These are phyloP conservation scores for Ampelomyces quisqualis DNA, from an alignment of 2,329 filamentous ascomycete genomes.

Conservation along the genomic window DNA sequence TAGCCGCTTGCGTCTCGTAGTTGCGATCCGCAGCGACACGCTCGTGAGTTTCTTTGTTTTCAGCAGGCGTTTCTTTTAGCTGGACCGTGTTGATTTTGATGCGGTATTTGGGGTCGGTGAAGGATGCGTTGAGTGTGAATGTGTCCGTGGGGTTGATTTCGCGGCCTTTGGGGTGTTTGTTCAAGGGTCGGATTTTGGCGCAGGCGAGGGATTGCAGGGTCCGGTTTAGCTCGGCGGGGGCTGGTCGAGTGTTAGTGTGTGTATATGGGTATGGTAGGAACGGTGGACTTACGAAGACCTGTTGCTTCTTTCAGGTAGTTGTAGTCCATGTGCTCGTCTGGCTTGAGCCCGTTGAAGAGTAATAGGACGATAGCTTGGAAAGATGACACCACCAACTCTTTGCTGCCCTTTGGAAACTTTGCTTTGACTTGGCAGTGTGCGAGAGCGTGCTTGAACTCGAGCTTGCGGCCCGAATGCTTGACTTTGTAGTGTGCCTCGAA, in stretches of 20 bases:
- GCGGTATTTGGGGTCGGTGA: constrained; percentile 78
- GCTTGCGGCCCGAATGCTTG: constrained; percentile 83
- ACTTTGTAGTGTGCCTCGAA: constrained; percentile 85
- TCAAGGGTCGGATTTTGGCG: constrained; percentile 79
- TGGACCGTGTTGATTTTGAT: constrained; percentile 99
- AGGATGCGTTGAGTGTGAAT: constrained; percentile 77
- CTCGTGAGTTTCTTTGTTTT: constrained; percentile 92
- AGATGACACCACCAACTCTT: constrained; percentile 86
- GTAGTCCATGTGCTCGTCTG: constrained; percentile 69
- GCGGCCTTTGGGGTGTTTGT: constrained; percentile 79
- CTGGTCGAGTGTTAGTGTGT: constrained; percentile 42
- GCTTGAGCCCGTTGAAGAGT: constrained; percentile 75
- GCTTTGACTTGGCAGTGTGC: constrained; percentile 86
- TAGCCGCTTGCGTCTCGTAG: constrained; percentile 95
- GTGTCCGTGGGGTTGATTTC: constrained; percentile 78
- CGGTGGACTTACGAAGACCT: constrained; percentile 60
- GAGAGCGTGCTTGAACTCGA: constrained; percentile 92
- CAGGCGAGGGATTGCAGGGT: constrained; percentile 95
- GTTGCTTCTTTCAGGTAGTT: constrained; percentile 72
- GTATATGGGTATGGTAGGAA: neutral
- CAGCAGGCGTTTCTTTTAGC: constrained; percentile 90
- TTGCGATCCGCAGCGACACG: constrained; percentile 85
- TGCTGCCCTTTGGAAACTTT: constrained; percentile 73
- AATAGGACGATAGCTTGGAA: constrained; percentile 91
- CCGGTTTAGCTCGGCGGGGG: constrained; percentile 76